phyloP scores from a whole-genome alignment of 192 early-diverging fungal species.

The Backusella tarrabulga region DNA sequence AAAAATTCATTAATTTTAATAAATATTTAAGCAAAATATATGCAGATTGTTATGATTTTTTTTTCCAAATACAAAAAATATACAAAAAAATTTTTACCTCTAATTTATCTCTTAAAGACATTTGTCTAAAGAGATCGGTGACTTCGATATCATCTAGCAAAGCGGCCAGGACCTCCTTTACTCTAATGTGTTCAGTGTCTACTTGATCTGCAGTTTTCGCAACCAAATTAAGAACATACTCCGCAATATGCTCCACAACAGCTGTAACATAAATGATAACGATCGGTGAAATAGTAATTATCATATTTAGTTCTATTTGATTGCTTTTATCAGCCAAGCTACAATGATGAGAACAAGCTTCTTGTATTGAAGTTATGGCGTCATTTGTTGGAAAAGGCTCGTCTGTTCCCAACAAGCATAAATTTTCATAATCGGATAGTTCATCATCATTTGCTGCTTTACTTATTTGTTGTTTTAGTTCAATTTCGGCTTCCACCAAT shows the following conservation, averaged over 20 bases:
- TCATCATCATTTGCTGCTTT: conserved; percentile 24
- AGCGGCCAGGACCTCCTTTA: conserved; percentile 48
- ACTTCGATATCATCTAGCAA: conserved; percentile 53
- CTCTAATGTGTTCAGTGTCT: conserved; percentile 47
- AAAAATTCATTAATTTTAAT: background rate
- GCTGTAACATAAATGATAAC: conserved; percentile 57
- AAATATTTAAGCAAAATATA: background rate
- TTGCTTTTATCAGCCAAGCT: conserved; percentile 40
- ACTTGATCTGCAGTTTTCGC: conserved; percentile 49
- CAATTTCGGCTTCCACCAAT: conserved; percentile 57
- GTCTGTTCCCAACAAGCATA: conserved; percentile 20
- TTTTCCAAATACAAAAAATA: background rate
- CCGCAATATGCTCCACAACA: conserved; percentile 56
- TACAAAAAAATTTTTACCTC: conserved; percentile 33
- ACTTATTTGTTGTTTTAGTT: conserved; percentile 52
- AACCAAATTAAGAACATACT: conserved; percentile 51
- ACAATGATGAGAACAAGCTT: conserved; percentile 51
- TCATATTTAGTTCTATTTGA: background rate
- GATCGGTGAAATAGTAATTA: conserved; percentile 28
- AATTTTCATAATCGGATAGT: conserved; percentile 30
- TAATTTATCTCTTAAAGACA: conserved; percentile 45
- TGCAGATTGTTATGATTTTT: background rate
- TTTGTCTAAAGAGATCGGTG: conserved; percentile 41
- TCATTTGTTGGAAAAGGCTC: conserved; percentile 26
- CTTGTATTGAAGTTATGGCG: conserved; percentile 43